Conservation (phyloP, 164 flowering plant species). For the Tetrastigma voinierianum region DNA sequence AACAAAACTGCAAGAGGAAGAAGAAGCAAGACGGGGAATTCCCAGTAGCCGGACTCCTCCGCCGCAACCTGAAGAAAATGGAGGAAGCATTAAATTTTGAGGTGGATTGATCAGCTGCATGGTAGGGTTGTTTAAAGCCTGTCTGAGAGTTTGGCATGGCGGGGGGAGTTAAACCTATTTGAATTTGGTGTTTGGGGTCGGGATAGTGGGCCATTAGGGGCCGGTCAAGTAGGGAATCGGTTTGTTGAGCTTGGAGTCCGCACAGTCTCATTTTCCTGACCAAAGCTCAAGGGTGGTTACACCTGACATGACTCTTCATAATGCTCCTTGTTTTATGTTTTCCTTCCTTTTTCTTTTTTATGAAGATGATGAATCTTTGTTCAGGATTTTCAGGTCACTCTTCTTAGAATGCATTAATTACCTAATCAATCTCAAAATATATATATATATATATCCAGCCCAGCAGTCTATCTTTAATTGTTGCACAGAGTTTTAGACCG, state of each 20-base stretch:
- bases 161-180: constrained; percentile 59
- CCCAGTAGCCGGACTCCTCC: constrained; percentile 34
- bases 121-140: constrained; percentile 27
- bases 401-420: too few species aligned
- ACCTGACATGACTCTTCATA: constrained; percentile 5
- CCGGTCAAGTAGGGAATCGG: too few species aligned
- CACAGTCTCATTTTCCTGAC: constrained; percentile 13
- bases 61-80: constrained; percentile 15
- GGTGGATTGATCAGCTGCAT: constrained; percentile 16
- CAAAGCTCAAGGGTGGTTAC: constrained; percentile 17
- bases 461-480: too few species aligned
- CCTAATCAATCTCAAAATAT: too few species aligned
- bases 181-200: constrained; percentile 48
- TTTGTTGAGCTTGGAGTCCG: constrained; percentile 25
- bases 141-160: constrained; percentile 50
- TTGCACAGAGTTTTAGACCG: too few species aligned
- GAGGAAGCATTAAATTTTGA: constrained; percentile 49
- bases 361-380: too few species aligned
- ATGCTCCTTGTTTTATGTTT: neutral
- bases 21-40: constrained; percentile 23
- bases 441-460: too few species aligned
- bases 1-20: constrained; percentile 13
- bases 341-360: too few species aligned
- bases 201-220: too few species aligned
- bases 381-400: too few species aligned